Evolutionary conservation across 257 asterid genomes (phyloP).

Genomic region (Misopates orontium): DNA sequence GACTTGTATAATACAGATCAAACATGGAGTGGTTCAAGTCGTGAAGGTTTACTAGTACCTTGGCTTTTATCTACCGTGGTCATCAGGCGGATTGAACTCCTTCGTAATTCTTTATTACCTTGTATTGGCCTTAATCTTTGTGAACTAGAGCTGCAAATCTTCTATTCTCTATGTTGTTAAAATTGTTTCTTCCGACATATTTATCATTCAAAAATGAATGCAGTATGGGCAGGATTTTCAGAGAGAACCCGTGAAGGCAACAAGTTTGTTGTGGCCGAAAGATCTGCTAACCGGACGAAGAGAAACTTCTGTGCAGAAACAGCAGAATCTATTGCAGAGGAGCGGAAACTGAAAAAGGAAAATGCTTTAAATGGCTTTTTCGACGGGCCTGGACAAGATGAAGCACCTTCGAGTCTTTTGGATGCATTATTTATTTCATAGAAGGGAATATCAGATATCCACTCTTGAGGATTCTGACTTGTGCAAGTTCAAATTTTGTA

Average conservation of each 20-base stretch:
- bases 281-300: constrained; percentile 52
- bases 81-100: not conserved
- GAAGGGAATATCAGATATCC: constrained; percentile 5
- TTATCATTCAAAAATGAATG: constrained; percentile 13
- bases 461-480: constrained; percentile 9
- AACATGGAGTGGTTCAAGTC: not conserved
- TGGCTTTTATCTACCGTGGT: not conserved
- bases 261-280: constrained; percentile 86
- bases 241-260: constrained; percentile 94
- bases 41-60: not conserved
- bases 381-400: constrained; percentile 47
- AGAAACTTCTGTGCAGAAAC: constrained; percentile 61
- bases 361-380: constrained; percentile 57
- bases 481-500: constrained; percentile 10
- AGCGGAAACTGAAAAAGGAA: constrained; percentile 72
- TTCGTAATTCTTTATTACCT: not conserved
- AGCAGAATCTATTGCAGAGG: constrained; percentile 74
- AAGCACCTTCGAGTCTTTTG: constrained; percentile 65
- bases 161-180: not conserved
- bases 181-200: not conserved
- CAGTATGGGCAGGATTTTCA: constrained; percentile 97
- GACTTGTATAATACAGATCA: not conserved
- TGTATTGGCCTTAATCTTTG: not conserved
- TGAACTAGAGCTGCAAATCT: not conserved
- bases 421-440: constrained; percentile 65